Conservation (phyloP, 2,329 filamentous ascomycete species). For the Aspergillus chevalieri region DNA sequence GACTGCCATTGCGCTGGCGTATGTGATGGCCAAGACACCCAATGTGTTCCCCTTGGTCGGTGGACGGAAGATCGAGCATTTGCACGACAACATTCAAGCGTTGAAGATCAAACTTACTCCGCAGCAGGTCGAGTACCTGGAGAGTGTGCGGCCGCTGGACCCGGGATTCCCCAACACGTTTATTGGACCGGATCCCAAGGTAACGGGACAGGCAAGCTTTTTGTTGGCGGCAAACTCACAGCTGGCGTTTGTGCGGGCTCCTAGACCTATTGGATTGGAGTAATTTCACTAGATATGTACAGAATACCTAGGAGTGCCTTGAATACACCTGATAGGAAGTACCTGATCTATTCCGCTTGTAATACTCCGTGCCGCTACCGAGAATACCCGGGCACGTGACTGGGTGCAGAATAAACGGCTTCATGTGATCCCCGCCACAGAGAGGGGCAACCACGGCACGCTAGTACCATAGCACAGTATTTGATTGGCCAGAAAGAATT, state of each 20-base stretch:
- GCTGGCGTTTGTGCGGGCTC: slow-evolving; percentile 15
- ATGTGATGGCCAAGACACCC: slow-evolving; percentile 66
- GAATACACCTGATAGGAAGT: too few species aligned
- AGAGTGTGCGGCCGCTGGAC: slow-evolving; percentile 56
- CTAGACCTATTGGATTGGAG: slow-evolving; percentile 13
- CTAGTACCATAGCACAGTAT: too few species aligned
- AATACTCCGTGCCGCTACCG: too few species aligned
- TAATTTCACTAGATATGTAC: background rate
- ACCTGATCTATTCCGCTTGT: too few species aligned
- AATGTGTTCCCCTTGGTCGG: slow-evolving; percentile 71
- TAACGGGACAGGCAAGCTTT: slow-evolving; percentile 7
- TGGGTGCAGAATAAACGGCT: too few species aligned
- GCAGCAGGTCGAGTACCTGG: slow-evolving; percentile 62
- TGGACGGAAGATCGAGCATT: slow-evolving; percentile 62
- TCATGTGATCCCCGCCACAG: too few species aligned
- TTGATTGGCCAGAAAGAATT: too few species aligned
- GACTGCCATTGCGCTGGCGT: slow-evolving; percentile 63
- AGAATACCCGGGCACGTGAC: too few species aligned
- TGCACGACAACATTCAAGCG: slow-evolving; percentile 35
- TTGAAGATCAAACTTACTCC: slow-evolving; percentile 43
- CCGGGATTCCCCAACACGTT: slow-evolving; percentile 62
- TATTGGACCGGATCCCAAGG: slow-evolving; percentile 32
- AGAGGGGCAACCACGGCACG: too few species aligned
- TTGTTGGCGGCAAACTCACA: slow-evolving; percentile 8
- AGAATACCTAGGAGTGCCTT: background rate